Percentiles rank a stretch among this genome's conserved stretches.
These are phyloP conservation scores for Prunus mira DNA, from an alignment of 306 rosid genomes.

Conservation along the genomic window DNA sequence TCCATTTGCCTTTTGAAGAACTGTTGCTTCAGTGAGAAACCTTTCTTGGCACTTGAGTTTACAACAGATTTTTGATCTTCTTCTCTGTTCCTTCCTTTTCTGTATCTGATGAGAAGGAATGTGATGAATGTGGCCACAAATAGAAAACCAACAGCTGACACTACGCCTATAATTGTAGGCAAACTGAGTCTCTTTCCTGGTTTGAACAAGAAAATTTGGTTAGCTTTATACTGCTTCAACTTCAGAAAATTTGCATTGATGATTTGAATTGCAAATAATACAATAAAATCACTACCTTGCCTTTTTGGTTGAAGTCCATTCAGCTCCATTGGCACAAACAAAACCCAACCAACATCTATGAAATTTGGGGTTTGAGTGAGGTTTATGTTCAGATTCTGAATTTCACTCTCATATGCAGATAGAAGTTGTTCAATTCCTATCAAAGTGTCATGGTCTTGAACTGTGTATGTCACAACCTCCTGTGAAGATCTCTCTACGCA, in stretches of 20 bases:
- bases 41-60: neutral
- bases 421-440: neutral
- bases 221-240: neutral
- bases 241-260: too few species aligned
- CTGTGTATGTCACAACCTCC: constrained; percentile 19
- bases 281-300: neutral
- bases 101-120: constrained; percentile 9
- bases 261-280: too few species aligned
- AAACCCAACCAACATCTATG: constrained; percentile 22
- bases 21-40: constrained; percentile 9
- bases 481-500: constrained; percentile 14
- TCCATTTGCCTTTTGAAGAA: constrained; percentile 15
- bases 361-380: neutral
- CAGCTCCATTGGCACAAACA: constrained; percentile 19
- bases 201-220: neutral
- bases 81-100: neutral
- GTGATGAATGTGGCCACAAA: neutral
- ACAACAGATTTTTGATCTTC: neutral
- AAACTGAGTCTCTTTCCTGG: constrained; percentile 10
- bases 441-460: constrained; percentile 12
- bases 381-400: neutral
- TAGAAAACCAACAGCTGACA: constrained; percentile 3
- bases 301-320: neutral
- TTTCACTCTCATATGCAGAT: neutral
- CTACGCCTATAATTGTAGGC: neutral